Evolutionary conservation across 2,329 filamentous ascomycete species (phyloP), one percentile per base, ranked within the genome.

Genomic region (Beauveria sp.): DNA sequence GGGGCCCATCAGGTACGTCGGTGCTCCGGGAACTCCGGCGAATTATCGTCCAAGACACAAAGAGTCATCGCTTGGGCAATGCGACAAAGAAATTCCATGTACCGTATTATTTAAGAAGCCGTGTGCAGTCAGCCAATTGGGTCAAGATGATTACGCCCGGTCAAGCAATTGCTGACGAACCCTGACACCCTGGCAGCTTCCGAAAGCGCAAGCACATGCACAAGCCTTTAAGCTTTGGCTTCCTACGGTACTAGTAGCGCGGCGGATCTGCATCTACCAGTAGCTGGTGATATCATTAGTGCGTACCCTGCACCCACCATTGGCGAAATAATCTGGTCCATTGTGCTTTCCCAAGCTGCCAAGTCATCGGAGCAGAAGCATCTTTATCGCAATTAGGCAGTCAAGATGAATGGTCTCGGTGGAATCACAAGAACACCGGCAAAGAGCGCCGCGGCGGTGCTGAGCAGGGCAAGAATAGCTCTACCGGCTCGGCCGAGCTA

Each of bases 281-380:
- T 34, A 24, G 49, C 48, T 50, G 57, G 58, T 60, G 58, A 60
- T 60, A 60, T 60, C 58, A 60, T 60, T 46, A 34, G 48, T 42
- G 38, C 48, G 20, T 60, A 53, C 57, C 49, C 57, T 60, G 34
- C 57, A 46, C 24, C 40, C 56, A 48, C 26, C n/a, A 26, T 9
- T 14, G 16, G 49, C 49, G 40, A 60, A 31, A 34, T 12, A 43
- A 52, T 52, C 45, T 12, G 38, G 24, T 16, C 18, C 48, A 45
- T 52, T 60, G 46, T 26, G 55, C 16, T 50, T 49, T 22, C n/a
- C 28, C 12, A 10, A 34, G 7, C 40, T 22, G 14, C 28, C 12
- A 10, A 34, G 7, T 14, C 9, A 18, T 10, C 10, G 20, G 22
- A 50, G 20, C 38, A 38, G 34, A 45, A 50, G 31, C 24, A 5